These are phyloP conservation scores for Zasmidium angulare DNA, from an alignment of 2,329 filamentous ascomycete genomes.

Conservation along the genomic window DNA sequence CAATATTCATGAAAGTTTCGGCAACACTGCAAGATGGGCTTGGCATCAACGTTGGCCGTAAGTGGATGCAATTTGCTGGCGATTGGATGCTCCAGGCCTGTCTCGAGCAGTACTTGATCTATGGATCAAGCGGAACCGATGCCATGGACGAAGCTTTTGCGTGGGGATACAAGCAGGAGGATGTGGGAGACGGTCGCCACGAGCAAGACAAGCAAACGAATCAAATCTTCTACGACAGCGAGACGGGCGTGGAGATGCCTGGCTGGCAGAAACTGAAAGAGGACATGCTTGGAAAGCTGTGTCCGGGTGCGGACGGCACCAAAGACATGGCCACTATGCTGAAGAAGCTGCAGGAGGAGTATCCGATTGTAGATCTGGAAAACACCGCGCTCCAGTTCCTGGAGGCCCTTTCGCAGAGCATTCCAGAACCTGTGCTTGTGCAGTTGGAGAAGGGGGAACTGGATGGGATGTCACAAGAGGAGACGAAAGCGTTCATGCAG, in stretches of 20 bases:
- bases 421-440: constrained; percentile 50
- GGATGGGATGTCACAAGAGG: constrained; percentile 37
- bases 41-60: constrained; percentile 34
- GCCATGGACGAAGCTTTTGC: constrained; percentile 46
- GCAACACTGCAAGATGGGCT: constrained; percentile 35
- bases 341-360: constrained; percentile 26
- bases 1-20: constrained; percentile 52
- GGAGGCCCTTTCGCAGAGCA: constrained; percentile 41
- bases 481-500: constrained; percentile 40
- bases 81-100: constrained; percentile 53
- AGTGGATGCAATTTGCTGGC: constrained; percentile 48
- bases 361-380: constrained; percentile 42
- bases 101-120: constrained; percentile 49
- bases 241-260: constrained; percentile 8
- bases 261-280: constrained; percentile 40
- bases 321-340: constrained; percentile 30
- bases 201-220: constrained; percentile 30
- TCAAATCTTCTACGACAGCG: constrained; percentile 36
- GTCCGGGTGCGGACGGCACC: constrained; percentile 10
- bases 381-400: constrained; percentile 43
- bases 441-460: constrained; percentile 53
- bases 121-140: constrained; percentile 38
- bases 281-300: constrained; percentile 33
- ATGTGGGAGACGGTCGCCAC: constrained; percentile 26
- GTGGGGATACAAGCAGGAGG: constrained; percentile 41